Conservation (phyloP, 345 rosid genomes). For the Salix dunnii region DNA sequence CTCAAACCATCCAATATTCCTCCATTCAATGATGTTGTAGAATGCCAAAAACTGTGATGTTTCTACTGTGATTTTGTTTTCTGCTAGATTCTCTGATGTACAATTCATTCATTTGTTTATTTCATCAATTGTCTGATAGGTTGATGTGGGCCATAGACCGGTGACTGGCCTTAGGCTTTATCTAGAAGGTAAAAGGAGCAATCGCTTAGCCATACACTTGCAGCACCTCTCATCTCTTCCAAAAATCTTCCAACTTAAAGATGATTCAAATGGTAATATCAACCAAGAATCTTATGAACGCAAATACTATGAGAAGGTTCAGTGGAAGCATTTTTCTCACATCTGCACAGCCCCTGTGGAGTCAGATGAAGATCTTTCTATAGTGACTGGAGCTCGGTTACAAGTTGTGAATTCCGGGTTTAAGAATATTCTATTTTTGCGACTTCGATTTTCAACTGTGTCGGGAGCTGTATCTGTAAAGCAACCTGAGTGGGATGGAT, state of each 20-base stretch:
- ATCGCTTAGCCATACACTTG: slow-evolving; percentile 74
- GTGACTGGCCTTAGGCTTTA: slow-evolving; percentile 92
- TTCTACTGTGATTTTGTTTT: neutral
- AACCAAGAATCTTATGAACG: slow-evolving; percentile 53
- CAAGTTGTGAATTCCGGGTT: slow-evolving; percentile 85
- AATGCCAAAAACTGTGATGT: neutral
- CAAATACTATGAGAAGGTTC: slow-evolving; percentile 79
- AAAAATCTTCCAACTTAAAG: slow-evolving; percentile 68
- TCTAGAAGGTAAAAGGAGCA: slow-evolving; percentile 88
- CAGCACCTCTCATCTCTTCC: slow-evolving; percentile 98
- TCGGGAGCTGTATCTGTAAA: slow-evolving; percentile 53
- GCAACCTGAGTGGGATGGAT: slow-evolving; percentile 87
- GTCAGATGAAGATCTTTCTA: slow-evolving; percentile 65
- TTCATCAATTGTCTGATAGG: slow-evolving; percentile 41
- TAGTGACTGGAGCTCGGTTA: slow-evolving; percentile 88
- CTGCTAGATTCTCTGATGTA: slow-evolving; percentile 7
- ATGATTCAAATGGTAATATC: slow-evolving; percentile 53
- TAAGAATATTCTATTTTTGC: slow-evolving; percentile 75
- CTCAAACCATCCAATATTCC: too few relatives aligned
- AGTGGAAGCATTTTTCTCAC: slow-evolving; percentile 91
- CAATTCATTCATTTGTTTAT: neutral
- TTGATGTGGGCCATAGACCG: slow-evolving; percentile 93
- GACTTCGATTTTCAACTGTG: slow-evolving; percentile 68
- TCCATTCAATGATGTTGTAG: neutral
- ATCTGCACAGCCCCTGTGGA: slow-evolving; percentile 93